Percentiles rank a stretch among this genome's conserved stretches.
Conservation (phyloP, 768 basidiomycete species). For the Pleurotus djamor region DNA sequence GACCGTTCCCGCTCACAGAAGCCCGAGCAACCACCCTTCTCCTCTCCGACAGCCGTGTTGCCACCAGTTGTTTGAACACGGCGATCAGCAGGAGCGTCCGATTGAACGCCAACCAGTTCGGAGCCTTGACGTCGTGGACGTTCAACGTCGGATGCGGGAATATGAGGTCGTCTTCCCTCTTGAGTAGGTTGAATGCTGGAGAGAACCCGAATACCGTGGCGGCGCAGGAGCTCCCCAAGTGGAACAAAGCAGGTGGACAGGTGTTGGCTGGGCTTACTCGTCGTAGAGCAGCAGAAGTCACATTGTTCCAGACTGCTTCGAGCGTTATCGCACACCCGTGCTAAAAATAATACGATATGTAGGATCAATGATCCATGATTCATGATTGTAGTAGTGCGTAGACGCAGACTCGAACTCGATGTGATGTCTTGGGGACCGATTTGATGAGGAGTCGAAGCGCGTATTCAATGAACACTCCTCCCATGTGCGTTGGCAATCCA, state of each 20-base stretch:
- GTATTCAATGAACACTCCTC: too few relatives aligned
- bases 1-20: conserved; percentile 28
- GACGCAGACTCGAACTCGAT: too few relatives aligned
- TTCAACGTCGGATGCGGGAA: conserved; percentile 28
- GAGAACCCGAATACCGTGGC: conserved; percentile 29
- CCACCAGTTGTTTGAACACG: conserved; percentile 25
- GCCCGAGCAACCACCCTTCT: conserved; percentile 25
- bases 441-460: too few relatives aligned
- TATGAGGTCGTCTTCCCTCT: conserved; percentile 21
- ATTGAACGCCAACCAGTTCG: conserved; percentile 31
- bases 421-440: too few relatives aligned
- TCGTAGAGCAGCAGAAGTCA: conserved; percentile 25
- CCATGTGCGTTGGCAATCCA: too few relatives aligned
- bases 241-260: conserved; percentile 22
- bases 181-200: conserved; percentile 27
- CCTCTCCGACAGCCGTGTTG: conserved; percentile 20
- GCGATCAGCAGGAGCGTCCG: conserved; percentile 19
- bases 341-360: not conserved
- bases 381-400: not conserved
- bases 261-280: conserved; percentile 23
- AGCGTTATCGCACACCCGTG: conserved; percentile 22
- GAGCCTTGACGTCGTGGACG: conserved; percentile 27
- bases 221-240: conserved; percentile 27
- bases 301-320: conserved; percentile 26
- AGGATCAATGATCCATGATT: not conserved